Evolutionary conservation across 2,329 filamentous ascomycete genomes (phyloP).

Genomic region (Trichoderma sp.): DNA sequence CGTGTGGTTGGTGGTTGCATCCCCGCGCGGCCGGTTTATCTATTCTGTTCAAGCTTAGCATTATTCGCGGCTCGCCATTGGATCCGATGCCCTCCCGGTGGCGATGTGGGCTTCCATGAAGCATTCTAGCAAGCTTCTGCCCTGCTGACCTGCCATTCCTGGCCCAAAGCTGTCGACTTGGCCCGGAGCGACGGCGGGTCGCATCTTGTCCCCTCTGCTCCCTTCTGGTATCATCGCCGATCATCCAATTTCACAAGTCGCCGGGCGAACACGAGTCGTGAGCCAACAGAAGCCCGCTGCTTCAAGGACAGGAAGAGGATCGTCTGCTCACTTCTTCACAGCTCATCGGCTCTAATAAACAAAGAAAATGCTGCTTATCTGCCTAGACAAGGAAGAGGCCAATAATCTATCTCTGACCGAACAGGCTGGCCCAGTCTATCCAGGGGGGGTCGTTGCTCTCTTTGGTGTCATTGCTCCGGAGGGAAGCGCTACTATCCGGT

Average conservation of each 20-base stretch:
- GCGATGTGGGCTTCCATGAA: conserved; percentile 28
- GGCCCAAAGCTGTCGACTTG: conserved; percentile 18
- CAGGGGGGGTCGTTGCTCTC: background rate
- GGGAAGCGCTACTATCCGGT: background rate
- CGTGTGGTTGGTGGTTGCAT: conserved; percentile 27
- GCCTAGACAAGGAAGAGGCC: background rate
- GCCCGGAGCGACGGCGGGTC: conserved; percentile 26
- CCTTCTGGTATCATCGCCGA: conserved; percentile 28
- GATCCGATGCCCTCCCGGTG: conserved; percentile 19
- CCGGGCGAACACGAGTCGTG: conserved; percentile 21
- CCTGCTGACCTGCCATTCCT: conserved; percentile 28
- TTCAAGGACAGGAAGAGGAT: background rate
- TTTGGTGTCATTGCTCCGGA: background rate
- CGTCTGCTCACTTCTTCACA: background rate
- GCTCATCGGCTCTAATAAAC: background rate
- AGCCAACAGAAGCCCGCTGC: conserved; percentile 5
- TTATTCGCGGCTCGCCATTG: conserved; percentile 13
- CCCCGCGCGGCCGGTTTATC: conserved; percentile 11
- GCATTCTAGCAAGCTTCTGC: conserved; percentile 29
- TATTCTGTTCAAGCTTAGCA: conserved; percentile 9
- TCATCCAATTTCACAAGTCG: conserved; percentile 13
- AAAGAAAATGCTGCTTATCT: conserved; percentile 6
- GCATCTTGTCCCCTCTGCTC: conserved; percentile 3
- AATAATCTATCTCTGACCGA: background rate
- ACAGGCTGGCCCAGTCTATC: conserved; percentile 1